A percentile compares a stretch with the other conserved stretches of the same genome.
phyloP scores from a whole-genome alignment of 2,329 filamentous ascomycete species.

The Neophaeococcomyces aloes region DNA sequence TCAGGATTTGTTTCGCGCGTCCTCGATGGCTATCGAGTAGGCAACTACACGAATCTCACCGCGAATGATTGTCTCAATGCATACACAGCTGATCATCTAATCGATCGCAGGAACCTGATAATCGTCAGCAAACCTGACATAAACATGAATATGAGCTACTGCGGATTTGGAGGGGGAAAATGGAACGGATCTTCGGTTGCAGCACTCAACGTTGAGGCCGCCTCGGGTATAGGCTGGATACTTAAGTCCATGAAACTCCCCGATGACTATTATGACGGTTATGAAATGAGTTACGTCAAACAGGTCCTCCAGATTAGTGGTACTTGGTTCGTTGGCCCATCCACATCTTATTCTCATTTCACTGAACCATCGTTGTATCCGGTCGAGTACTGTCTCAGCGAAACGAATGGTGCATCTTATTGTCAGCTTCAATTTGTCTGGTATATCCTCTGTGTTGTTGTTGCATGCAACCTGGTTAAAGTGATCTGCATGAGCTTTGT shows the following conservation, averaged over 20 bases:
- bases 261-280: background rate
- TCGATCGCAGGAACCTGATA: conserved; percentile 2
- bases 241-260: background rate
- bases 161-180: background rate
- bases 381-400: conserved; percentile 20
- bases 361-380: background rate
- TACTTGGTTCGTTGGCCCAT: conserved; percentile 1
- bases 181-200: conserved; percentile 7
- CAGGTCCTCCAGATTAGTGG: background rate
- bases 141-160: conserved; percentile 1
- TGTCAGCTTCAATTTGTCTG: conserved; percentile 20
- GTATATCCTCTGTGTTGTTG: conserved; percentile 19
- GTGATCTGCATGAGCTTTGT: conserved; percentile 17
- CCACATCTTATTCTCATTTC: background rate
- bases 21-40: background rate
- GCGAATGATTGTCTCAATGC: conserved; percentile 1
- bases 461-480: conserved; percentile 23
- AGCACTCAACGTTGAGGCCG: background rate
- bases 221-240: background rate
- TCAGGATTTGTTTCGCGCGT: background rate
- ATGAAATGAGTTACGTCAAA: background rate
- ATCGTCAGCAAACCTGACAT: background rate
- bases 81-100: background rate
- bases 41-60: background rate
- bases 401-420: conserved; percentile 14